Evolutionary conservation across 163 green algal species (phyloP).

Genomic region (Coccomyxa subellipsoidea): DNA sequence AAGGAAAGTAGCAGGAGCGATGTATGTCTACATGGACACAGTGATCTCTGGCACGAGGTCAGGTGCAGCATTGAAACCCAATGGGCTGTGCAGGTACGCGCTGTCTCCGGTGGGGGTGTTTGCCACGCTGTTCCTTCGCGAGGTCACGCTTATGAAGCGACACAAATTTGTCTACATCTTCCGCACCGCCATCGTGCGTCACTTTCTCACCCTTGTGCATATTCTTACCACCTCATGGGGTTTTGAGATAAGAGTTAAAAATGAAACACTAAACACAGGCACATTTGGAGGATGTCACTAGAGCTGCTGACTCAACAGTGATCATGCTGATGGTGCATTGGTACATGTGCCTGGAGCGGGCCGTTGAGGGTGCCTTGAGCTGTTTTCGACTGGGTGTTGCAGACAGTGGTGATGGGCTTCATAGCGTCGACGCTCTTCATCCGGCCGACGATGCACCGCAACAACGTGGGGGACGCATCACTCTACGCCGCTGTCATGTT

Average conservation of each 20-base stretch:
- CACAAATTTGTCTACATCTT: constrained; percentile 23
- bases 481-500: constrained; percentile 32
- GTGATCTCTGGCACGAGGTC: too few relatives aligned
- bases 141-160: not conserved
- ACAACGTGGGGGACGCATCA: not conserved
- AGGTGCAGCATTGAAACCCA: too few relatives aligned
- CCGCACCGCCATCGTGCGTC: not conserved
- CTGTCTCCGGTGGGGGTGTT: not conserved
- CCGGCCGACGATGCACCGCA: constrained; percentile 32
- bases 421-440: constrained; percentile 45
- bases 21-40: too few relatives aligned
- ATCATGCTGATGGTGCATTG: too few relatives aligned
- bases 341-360: too few relatives aligned
- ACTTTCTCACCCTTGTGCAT: too few relatives aligned
- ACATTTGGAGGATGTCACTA: too few relatives aligned
- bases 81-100: not conserved
- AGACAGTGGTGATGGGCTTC: constrained; percentile 18
- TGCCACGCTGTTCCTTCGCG: not conserved
- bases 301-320: too few relatives aligned
- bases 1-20: too few relatives aligned
- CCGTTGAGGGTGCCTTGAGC: too few relatives aligned
- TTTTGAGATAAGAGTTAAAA: too few relatives aligned
- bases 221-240: not conserved
- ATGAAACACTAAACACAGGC: too few relatives aligned
- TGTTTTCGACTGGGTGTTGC: not conserved